Evolutionary conservation across 139 green algal genomes (phyloP), one percentile per base, ranked within the genome.

Genomic region (Tetradesmus lagerheimii): DNA sequence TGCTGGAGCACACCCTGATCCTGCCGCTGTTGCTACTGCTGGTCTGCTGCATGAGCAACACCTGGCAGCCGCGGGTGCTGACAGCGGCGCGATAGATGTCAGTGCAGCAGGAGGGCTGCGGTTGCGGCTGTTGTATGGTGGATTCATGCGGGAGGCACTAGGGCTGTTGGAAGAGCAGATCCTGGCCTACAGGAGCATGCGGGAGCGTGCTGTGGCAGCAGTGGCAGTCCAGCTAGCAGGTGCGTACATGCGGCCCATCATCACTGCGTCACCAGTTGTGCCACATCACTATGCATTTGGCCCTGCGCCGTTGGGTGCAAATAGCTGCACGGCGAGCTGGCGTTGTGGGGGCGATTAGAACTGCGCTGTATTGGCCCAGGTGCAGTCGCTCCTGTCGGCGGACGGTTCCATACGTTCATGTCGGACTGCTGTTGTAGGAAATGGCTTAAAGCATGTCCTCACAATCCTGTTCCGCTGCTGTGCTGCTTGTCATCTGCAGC

Each of bases 111-210:
- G 45, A n/a, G 86, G 35, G 1, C 86, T 90, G n/a, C 41, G 43
- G 6, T 3, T 90, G 45, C 77, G 75, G 86, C 45, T 90, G 43
- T 18, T 90, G 41, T 71, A 71, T 23, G 86, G 41, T 23, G 27
- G 41, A 23, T 90, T 90, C 71, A 71, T 82, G 31, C 12, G 35
- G 3, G 86, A 84, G 11, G 74, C 86, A 1, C 37, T 90, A 15
- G 86, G 86, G 18, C 12, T 90, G 75, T 47, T 90, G 47, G 74
- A 90, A 35, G 45, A 90, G 45, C 86, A 90, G 71, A 83, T 89
- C n/a, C 37, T n/a, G 20, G 85, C 83, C 4, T 88, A 62, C 64
- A 80, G n/a, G 16, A 14, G 12, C 9, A 14, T 80, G 38, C 38
- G 76, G 38, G 64, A 80, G 38, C 27, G 27, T 3, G 41, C 38